Base-by-base conservation (phyloP, 2,329 filamentous ascomycete genomes). In the Ophiocordyceps sinensis region DNA sequence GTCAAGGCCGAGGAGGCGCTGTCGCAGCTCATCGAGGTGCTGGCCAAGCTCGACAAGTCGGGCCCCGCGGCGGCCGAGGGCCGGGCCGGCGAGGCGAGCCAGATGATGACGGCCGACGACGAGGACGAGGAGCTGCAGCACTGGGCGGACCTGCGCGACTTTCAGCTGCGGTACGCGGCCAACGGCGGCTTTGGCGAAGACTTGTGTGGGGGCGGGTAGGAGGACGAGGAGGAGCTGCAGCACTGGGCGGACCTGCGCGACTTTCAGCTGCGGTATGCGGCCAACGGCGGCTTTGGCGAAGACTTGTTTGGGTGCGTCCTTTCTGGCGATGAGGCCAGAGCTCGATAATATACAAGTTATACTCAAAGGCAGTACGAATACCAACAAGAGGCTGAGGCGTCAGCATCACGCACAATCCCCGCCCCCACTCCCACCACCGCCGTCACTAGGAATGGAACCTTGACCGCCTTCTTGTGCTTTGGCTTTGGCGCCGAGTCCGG, bases 211-310 rank as follows among this genome's bases (percentile, higher is more conserved):
- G 17, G 29, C 23, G 13, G 13, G 6, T 6, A 12, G 15, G 31
- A 9, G 32, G 23, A 23, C 23, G 23, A n/a, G 23, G 74, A 81
- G 40, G 85, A 91, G 58, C 60, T 91, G 49, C 68, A 75, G 17
- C 71, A 77, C 44, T 94, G 86, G 86, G 81, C 82, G 0, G 84
- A 83, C 55, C 60, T 94, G 47, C 71, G 83, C 44, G 82, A 89
- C 40, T 83, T 84, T 48, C 86, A 93, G 59, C 60, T 79, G 46
- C 77, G 79, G 43, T 85, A 87, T 54, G 73, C 77, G 9, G 73
- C 78, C 41, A 71, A 71, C 30, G 80, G 78, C 2, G 80, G 77
- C 2, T 70, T 77, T 38, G 44, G 50, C 1, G 56, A 55, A 7
- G 50, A 38, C 21, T 12, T 56, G 34, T 56, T 45, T 28, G 19